Percentiles rank a stretch among this genome's conserved stretches.
phyloP scores from a whole-genome alignment of 129 eudicot species.

The Pulicaria dysenterica region DNA sequence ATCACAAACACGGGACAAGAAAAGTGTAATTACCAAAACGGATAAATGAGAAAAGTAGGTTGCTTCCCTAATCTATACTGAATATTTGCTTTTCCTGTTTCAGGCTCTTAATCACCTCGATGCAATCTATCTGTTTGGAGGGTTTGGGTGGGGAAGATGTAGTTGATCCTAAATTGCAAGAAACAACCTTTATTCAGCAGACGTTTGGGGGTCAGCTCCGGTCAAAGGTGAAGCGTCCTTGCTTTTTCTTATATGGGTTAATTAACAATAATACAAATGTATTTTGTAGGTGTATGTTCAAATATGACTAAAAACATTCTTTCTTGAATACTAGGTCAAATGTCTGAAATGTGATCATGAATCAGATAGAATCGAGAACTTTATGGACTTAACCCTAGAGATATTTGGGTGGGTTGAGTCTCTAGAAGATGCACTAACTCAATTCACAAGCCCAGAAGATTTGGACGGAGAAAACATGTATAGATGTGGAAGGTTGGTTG shows the following conservation, averaged over 20 bases:
- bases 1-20: too few species aligned
- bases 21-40: too few species aligned
- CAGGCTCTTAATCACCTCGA: constrained; percentile 88
- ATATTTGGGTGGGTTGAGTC: constrained; percentile 87
- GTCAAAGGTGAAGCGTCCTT: constrained; percentile 62
- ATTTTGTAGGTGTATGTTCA: neutral
- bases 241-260: constrained; percentile 2
- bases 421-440: constrained; percentile 83
- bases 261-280: neutral
- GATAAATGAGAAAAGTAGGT: too few species aligned
- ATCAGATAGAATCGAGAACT: constrained; percentile 78
- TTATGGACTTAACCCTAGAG: constrained; percentile 93
- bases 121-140: constrained; percentile 94
- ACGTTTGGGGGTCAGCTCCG: constrained; percentile 88
- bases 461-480: constrained; percentile 98
- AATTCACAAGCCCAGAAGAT: constrained; percentile 87
- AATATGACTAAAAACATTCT: neutral
- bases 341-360: constrained; percentile 86
- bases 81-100: constrained; percentile 12
- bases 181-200: constrained; percentile 90
- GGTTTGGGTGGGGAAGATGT: constrained; percentile 76
- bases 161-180: constrained; percentile 73
- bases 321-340: constrained; percentile 56
- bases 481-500: constrained; percentile 82
- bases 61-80: too few species aligned